phyloP scores from a whole-genome alignment of 192 early-diverging fungal species.

The Kickxella alabastrina region DNA sequence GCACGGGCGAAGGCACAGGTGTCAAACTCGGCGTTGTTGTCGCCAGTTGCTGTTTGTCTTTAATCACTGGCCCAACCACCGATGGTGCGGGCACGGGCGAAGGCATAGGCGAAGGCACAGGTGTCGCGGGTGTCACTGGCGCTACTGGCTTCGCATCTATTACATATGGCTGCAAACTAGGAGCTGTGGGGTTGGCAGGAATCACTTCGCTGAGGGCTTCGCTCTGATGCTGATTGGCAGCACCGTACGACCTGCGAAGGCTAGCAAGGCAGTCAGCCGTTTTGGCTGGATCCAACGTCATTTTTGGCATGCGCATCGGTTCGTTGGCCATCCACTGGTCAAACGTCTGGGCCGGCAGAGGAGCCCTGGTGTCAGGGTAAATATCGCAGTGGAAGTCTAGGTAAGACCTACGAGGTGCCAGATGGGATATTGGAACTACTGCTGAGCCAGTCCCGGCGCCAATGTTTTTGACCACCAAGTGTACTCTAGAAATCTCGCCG shows the following conservation, averaged over 20 bases:
- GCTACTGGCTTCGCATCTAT: too few species aligned
- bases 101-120: background rate
- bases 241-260: conserved; percentile 9
- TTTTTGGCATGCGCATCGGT: conserved; percentile 23
- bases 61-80: too few species aligned
- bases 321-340: conserved; percentile 61
- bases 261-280: conserved; percentile 12
- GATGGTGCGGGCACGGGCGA: background rate
- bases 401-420: conserved; percentile 66
- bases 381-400: conserved; percentile 82
- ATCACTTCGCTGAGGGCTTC: background rate
- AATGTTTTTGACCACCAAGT: conserved; percentile 22
- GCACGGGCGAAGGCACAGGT: background rate
- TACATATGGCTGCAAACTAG: background rate
- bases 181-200: background rate
- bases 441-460: conserved; percentile 53
- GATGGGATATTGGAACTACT: conserved; percentile 66
- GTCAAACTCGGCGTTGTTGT: background rate
- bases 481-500: conserved; percentile 64
- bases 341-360: conserved; percentile 52
- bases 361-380: conserved; percentile 76
- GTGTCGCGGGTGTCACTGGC: too few species aligned
- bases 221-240: background rate
- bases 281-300: conserved; percentile 35
- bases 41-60: too few species aligned